Percentiles rank a stretch among this genome's conserved stretches.
phyloP scores from a whole-genome alignment of 805 yeast genomes.

The Metschnikowia similis region DNA sequence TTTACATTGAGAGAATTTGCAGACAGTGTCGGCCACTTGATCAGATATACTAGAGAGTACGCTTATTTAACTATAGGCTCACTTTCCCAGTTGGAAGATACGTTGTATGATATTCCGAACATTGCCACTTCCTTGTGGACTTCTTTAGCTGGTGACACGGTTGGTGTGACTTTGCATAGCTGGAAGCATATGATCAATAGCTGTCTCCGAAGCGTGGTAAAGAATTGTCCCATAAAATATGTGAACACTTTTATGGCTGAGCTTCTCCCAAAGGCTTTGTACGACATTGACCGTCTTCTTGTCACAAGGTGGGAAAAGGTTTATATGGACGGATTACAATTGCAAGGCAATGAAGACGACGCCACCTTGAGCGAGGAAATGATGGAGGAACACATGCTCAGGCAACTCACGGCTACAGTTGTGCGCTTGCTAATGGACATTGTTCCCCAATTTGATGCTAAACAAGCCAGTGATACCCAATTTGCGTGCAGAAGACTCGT shows the following conservation, averaged over 20 bases:
- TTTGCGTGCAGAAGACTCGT: slow-evolving; percentile 62
- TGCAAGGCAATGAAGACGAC: slow-evolving; percentile 62
- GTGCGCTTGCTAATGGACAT: slow-evolving; percentile 83
- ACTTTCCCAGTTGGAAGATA: slow-evolving; percentile 82
- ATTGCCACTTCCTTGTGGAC: slow-evolving; percentile 74
- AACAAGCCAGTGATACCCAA: slow-evolving; percentile 54
- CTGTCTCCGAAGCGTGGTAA: slow-evolving; percentile 79
- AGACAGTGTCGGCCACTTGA: slow-evolving; percentile 93
- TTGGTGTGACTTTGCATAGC: slow-evolving; percentile 88
- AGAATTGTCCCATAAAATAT: slow-evolving; percentile 76
- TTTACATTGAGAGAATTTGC: slow-evolving; percentile 94
- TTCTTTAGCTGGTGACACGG: slow-evolving; percentile 79
- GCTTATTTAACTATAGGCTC: slow-evolving; percentile 88
- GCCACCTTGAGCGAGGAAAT: slow-evolving; percentile 91
- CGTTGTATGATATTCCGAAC: slow-evolving; percentile 80
- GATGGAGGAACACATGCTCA: slow-evolving; percentile 92
- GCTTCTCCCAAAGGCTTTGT: slow-evolving; percentile 72
- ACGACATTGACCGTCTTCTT: slow-evolving; percentile 69
- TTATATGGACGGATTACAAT: slow-evolving; percentile 51
- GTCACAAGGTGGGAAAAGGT: slow-evolving; percentile 73
- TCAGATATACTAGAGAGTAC: slow-evolving; percentile 93
- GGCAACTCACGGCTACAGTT: slow-evolving; percentile 90
- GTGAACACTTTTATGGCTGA: slow-evolving; percentile 68
- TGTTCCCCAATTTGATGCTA: slow-evolving; percentile 70
- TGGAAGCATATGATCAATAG: slow-evolving; percentile 97